A percentile compares a stretch with the other conserved stretches of the same genome.
Conservation (phyloP, 257 asterid genomes). For the Salvia rosmarinus region DNA sequence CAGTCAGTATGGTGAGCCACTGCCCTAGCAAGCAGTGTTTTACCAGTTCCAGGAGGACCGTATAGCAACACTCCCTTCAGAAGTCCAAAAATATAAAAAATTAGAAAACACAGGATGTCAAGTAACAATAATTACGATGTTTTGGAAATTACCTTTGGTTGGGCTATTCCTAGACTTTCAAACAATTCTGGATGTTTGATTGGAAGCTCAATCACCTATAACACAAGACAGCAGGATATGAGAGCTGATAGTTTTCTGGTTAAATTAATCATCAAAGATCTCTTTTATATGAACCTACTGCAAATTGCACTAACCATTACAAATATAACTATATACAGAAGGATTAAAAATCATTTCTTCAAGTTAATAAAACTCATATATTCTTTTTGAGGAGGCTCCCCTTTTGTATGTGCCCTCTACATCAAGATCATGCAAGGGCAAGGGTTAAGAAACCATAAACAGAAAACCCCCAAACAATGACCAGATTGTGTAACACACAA, state of each 20-base stretch:
- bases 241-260: slow-evolving; percentile 9
- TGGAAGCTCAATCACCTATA: slow-evolving; percentile 67
- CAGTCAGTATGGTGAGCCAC: slow-evolving; percentile 69
- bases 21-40: slow-evolving; percentile 70
- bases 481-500: background rate
- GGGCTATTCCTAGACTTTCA: slow-evolving; percentile 71
- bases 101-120: slow-evolving; percentile 17
- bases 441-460: background rate
- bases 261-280: background rate
- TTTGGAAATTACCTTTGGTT: slow-evolving; percentile 63
- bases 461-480: background rate
- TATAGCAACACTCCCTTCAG: slow-evolving; percentile 62
- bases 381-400: background rate
- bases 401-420: background rate
- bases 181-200: slow-evolving; percentile 68
- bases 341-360: background rate
- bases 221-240: slow-evolving; percentile 30
- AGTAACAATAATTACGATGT: slow-evolving; percentile 9
- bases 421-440: background rate
- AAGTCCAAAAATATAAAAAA: slow-evolving; percentile 28
- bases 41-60: slow-evolving; percentile 74
- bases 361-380: background rate
- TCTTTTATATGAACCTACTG: background rate
- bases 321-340: background rate
- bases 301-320: too few relatives aligned